Percentiles rank a stretch among this genome's conserved stretches.
Conservation (phyloP, 2,329 filamentous ascomycete genomes). For the Fusarium chlamydosporum region DNA sequence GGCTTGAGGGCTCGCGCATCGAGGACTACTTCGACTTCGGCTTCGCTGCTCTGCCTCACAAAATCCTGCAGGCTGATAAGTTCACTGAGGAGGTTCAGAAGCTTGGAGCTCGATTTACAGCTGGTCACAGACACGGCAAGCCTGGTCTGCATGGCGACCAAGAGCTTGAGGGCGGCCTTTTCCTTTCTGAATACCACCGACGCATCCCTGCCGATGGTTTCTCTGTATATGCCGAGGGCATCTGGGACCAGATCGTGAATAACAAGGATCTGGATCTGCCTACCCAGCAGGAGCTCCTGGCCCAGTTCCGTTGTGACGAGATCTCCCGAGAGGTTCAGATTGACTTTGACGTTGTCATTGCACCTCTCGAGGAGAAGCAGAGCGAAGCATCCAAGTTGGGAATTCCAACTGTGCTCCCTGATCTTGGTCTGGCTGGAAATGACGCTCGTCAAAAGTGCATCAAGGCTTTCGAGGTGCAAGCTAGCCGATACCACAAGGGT, state of each 20-base stretch:
- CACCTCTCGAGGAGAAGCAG: slow-evolving; percentile 89
- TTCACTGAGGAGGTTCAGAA: slow-evolving; percentile 85
- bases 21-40: slow-evolving; percentile 99
- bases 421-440: slow-evolving; percentile 81
- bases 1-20: slow-evolving; percentile 88
- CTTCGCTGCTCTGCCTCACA: slow-evolving; percentile 95
- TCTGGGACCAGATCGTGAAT: slow-evolving; percentile 99
- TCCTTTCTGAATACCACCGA: slow-evolving; percentile 94
- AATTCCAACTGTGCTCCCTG: slow-evolving; percentile 77
- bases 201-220: slow-evolving; percentile 98
- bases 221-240: slow-evolving; percentile 89
- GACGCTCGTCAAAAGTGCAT: slow-evolving; percentile 79
- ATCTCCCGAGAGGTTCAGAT: slow-evolving; percentile 91
- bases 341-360: slow-evolving; percentile 84
- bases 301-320: slow-evolving; percentile 97
- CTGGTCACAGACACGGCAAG: slow-evolving; percentile 81
- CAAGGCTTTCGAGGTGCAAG: slow-evolving; percentile 89
- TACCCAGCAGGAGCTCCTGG: slow-evolving; percentile 95
- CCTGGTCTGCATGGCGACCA: slow-evolving; percentile 75
- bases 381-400: slow-evolving; percentile 80
- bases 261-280: slow-evolving; percentile 98
- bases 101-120: slow-evolving; percentile 84
- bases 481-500: slow-evolving; percentile 95
- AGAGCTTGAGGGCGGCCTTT: slow-evolving; percentile 82
- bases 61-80: slow-evolving; percentile 93